Evolutionary conservation across 345 rosid species (phyloP).

Genomic region (Eutrema japonicum): DNA sequence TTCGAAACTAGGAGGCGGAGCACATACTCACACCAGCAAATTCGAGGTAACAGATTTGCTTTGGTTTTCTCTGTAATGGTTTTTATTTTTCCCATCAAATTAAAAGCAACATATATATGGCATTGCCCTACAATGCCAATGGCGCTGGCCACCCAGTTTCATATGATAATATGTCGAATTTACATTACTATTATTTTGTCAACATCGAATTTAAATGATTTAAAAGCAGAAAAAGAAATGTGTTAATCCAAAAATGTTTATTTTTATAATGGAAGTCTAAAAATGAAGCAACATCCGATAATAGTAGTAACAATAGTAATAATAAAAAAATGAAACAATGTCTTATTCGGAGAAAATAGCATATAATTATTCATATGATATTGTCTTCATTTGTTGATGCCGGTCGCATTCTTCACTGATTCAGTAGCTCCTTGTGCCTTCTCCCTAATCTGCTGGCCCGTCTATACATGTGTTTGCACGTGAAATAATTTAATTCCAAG

Average conservation of each 20-base stretch:
- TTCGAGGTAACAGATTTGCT: too few species aligned
- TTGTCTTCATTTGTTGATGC: slow-evolving; percentile 51
- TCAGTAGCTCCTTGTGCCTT: slow-evolving; percentile 69
- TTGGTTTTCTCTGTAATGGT: background rate
- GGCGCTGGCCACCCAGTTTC: too few species aligned
- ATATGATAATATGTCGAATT: background rate
- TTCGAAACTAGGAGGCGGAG: too few species aligned
- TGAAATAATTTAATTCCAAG: background rate
- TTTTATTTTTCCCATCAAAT: too few species aligned
- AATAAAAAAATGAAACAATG: background rate
- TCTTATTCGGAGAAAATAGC: slow-evolving; percentile 12
- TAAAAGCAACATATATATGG: too few species aligned
- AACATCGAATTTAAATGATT: background rate
- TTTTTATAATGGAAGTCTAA: background rate
- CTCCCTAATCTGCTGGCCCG: slow-evolving; percentile 60
- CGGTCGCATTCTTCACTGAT: slow-evolving; percentile 65
- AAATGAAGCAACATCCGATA: slow-evolving; percentile 3
- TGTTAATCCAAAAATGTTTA: background rate
- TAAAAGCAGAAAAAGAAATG: background rate
- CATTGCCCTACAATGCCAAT: background rate
- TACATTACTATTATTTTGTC: too few species aligned
- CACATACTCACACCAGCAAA: too few species aligned
- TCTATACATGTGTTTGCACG: slow-evolving; percentile 39
- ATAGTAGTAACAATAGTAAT: background rate
- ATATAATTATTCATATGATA: background rate